phyloP scores from a whole-genome alignment of 495 filamentous ascomycete genomes.

The Neurospora sp. region DNA sequence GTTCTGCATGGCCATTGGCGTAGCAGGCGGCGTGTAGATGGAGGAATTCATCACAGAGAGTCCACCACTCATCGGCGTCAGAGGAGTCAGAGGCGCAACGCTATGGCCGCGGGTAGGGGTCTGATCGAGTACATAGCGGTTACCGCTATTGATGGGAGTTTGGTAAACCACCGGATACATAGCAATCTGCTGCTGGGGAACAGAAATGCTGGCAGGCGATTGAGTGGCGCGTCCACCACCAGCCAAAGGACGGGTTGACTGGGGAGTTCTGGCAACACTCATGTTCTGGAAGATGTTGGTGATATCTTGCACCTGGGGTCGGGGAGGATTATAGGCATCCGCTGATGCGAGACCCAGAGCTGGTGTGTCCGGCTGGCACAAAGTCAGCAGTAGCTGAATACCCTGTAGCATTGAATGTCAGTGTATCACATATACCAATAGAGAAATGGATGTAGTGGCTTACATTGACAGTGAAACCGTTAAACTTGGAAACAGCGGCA shows the following conservation, averaged over 20 bases:
- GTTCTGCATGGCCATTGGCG: slow-evolving; percentile 22
- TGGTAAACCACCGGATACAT: slow-evolving; percentile 30
- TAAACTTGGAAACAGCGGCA: slow-evolving; percentile 27
- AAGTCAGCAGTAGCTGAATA: slow-evolving; percentile 11
- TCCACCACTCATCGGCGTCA: slow-evolving; percentile 9
- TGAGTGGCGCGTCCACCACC: slow-evolving; percentile 3
- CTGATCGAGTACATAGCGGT: slow-evolving; percentile 27
- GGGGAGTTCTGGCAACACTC: slow-evolving; percentile 6
- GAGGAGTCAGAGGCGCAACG: slow-evolving; percentile 11
- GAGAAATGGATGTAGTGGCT: slow-evolving; percentile 12
- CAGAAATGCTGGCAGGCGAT: slow-evolving; percentile 7
- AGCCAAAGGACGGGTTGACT: neutral
- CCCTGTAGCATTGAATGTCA: slow-evolving; percentile 5
- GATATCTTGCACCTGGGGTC: slow-evolving; percentile 7
- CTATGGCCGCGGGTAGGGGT: slow-evolving; percentile 22
- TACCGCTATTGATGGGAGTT: slow-evolving; percentile 12
- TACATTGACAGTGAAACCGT: slow-evolving; percentile 40
- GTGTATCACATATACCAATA: neutral
- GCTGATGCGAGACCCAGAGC: neutral
- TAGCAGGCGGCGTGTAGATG: slow-evolving; percentile 23
- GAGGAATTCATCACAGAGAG: slow-evolving; percentile 16
- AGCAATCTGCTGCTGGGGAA: slow-evolving; percentile 13
- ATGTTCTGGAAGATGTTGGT: slow-evolving; percentile 10
- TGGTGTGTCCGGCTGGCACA: neutral
- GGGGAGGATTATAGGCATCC: neutral